A percentile compares a stretch with the other conserved stretches of the same genome.
Evolutionary conservation across 192 early-diverging fungal genomes (phyloP).

Genomic region (Podila epicladia): DNA sequence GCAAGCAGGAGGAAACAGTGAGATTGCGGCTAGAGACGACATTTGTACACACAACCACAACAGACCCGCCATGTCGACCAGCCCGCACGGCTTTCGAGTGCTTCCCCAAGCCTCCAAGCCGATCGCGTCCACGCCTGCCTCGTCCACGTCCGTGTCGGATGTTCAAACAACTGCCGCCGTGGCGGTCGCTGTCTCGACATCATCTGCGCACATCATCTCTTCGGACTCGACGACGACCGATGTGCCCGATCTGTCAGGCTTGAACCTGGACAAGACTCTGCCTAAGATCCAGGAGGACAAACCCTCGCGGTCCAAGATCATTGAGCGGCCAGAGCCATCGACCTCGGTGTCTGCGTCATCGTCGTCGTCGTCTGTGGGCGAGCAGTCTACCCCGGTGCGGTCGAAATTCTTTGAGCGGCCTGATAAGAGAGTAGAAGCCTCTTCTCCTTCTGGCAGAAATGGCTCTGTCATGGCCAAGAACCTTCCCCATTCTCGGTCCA

Average conservation of each 20-base stretch:
- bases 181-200: slow-evolving; percentile 8
- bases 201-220: background rate
- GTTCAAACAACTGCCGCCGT: background rate
- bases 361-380: no score
- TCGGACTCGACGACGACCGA: background rate
- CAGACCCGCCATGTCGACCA: no score
- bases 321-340: background rate
- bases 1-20: no score
- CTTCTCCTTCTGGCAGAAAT: background rate
- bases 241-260: background rate
- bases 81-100: no score
- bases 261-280: slow-evolving; percentile 42
- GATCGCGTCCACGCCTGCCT: background rate
- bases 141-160: background rate
- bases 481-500: background rate
- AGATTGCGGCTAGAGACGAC: no score
- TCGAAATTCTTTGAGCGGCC: slow-evolving; percentile 29
- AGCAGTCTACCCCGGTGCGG: background rate
- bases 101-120: no score
- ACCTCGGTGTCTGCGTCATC: no score
- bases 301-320: background rate
- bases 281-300: slow-evolving; percentile 35
- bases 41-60: no score
- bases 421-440: background rate
- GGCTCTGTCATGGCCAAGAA: background rate